Evolutionary conservation across 1,284 basidiomycete genomes (phyloP).

Genomic region (Microbotryum silenes-acaulis): DNA sequence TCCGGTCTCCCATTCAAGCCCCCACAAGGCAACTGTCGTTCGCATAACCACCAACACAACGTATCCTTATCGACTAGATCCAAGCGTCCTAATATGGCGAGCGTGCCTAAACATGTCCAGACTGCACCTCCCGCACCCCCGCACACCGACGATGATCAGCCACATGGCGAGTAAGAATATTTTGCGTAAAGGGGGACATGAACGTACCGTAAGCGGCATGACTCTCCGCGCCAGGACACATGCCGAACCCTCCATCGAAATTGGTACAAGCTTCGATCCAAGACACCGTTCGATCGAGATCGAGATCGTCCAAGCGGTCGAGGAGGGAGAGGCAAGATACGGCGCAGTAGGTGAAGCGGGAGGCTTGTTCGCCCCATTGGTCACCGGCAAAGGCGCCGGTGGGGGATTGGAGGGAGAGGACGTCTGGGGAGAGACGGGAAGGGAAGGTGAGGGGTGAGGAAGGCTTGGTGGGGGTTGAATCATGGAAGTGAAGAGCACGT

Average conservation of each 20-base stretch:
- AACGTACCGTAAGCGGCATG: constrained; percentile 78
- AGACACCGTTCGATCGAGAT: constrained; percentile 49
- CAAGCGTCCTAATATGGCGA: constrained; percentile 76
- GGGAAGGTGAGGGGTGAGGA: not conserved
- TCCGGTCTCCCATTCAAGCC: constrained; percentile 93
- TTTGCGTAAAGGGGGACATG: not conserved
- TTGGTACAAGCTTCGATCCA: constrained; percentile 77
- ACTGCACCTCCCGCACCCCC: constrained; percentile 48
- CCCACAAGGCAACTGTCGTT: constrained; percentile 84
- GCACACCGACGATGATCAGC: too few relatives aligned
- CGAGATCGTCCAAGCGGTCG: constrained; percentile 53
- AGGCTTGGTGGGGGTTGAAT: not conserved
- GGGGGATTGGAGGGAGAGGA: constrained; percentile 73
- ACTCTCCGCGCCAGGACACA: constrained; percentile 73
- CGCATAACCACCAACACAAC: constrained; percentile 84
- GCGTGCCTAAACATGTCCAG: constrained; percentile 77
- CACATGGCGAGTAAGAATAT: too few relatives aligned
- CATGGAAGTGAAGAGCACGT: constrained; percentile 36
- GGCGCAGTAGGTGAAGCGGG: constrained; percentile 83
- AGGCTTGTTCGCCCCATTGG: constrained; percentile 80
- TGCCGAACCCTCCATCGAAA: constrained; percentile 93
- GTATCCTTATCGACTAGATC: constrained; percentile 65
- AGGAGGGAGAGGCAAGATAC: constrained; percentile 74
- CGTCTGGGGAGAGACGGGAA: constrained; percentile 49
- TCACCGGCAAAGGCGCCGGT: constrained; percentile 89